Conservation (phyloP, 179 eudicot species). For the Pouteria campechiana region DNA sequence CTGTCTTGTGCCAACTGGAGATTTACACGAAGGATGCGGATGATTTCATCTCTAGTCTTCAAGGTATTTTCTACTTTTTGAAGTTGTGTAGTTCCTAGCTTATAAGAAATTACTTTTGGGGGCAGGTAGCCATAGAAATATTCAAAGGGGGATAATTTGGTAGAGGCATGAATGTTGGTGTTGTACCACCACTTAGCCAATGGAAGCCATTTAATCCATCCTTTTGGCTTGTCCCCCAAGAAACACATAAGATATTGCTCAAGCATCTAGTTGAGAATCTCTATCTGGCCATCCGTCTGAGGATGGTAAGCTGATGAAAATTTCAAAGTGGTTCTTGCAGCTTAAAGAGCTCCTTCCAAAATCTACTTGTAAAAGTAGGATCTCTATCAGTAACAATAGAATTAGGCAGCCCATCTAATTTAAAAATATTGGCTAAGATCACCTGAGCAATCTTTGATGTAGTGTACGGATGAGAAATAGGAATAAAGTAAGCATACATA, state of each 20-base stretch:
- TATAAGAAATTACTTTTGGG: neutral
- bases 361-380: neutral
- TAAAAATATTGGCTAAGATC: neutral
- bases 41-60: neutral
- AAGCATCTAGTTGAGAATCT: slow-evolving; percentile 1
- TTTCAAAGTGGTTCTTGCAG: neutral
- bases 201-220: neutral
- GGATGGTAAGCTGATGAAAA: neutral
- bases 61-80: neutral
- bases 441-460: neutral
- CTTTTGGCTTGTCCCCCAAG: neutral
- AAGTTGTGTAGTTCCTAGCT: neutral
- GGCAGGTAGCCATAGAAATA: slow-evolving; percentile 4
- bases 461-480: neutral
- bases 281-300: slow-evolving; percentile 3
- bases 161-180: neutral
- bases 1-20: neutral
- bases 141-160: neutral
- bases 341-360: neutral
- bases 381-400: slow-evolving; percentile 1
- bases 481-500: neutral
- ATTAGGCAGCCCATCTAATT: neutral
- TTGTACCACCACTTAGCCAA: slow-evolving; percentile 5
- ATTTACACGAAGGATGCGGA: neutral
- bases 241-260: slow-evolving; percentile 5